A percentile compares a stretch with the other conserved stretches of the same genome.
Conservation (phyloP, 805 yeast genomes). For the Metschnikowia aberdeeniae region DNA sequence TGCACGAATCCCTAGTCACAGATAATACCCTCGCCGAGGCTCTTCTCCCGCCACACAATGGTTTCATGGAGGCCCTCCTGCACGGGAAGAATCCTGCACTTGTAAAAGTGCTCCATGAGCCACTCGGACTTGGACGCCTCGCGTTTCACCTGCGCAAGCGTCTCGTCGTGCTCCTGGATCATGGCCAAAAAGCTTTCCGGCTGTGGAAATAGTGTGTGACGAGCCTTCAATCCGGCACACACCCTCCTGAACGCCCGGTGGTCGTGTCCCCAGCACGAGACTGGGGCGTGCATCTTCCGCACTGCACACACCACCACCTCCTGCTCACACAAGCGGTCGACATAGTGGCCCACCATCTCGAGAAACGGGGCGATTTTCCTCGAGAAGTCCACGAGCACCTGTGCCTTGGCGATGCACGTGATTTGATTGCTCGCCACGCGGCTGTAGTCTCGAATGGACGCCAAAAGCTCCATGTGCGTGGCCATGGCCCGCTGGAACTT, state of each 20-base stretch:
- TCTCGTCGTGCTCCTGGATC: conserved; percentile 6
- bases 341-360: conserved; percentile 9
- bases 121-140: conserved; percentile 10
- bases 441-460: conserved; percentile 5
- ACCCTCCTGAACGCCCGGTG: conserved; percentile 10
- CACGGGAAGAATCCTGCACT: conserved; percentile 10
- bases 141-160: conserved; percentile 6
- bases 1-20: conserved; percentile 4
- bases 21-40: conserved; percentile 9
- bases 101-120: conserved; percentile 10
- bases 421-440: conserved; percentile 3
- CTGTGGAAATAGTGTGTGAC: conserved; percentile 6
- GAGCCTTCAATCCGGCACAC: conserved; percentile 6
- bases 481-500: conserved; percentile 12
- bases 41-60: conserved; percentile 9
- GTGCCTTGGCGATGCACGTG: conserved; percentile 5
- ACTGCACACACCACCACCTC: conserved; percentile 13
- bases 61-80: conserved; percentile 9
- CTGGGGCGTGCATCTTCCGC: conserved; percentile 5
- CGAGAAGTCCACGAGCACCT: conserved; percentile 9
- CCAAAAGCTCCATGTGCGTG: conserved; percentile 11
- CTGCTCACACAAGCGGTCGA: conserved; percentile 8
- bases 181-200: conserved; percentile 6
- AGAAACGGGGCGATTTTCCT: conserved; percentile 8
- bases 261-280: conserved; percentile 10